Evolutionary conservation across 768 basidiomycete species (phyloP).

Genomic region (Lenzites betulinus): DNA sequence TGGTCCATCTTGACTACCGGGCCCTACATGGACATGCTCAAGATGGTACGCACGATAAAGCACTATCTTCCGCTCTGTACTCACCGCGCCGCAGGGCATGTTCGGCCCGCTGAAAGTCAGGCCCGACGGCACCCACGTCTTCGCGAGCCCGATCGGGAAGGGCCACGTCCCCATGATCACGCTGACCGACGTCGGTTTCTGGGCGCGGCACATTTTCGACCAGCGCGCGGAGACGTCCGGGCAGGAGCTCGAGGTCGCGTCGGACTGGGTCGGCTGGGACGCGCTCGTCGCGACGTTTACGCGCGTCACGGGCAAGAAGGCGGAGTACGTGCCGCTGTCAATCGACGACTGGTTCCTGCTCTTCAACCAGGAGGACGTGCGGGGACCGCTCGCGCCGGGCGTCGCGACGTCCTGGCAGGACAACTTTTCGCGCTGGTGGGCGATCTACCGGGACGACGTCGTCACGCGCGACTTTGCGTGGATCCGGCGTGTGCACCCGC

Average conservation of each 20-base stretch:
- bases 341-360: slow-evolving; percentile 23
- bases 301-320: slow-evolving; percentile 32
- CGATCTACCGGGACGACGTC: slow-evolving; percentile 45
- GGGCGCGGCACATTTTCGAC: slow-evolving; percentile 34
- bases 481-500: slow-evolving; percentile 43
- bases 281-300: slow-evolving; percentile 31
- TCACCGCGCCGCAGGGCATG: not conserved
- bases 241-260: slow-evolving; percentile 31
- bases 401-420: slow-evolving; percentile 25
- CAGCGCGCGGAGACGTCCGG: slow-evolving; percentile 28
- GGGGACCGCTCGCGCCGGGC: slow-evolving; percentile 25
- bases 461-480: slow-evolving; percentile 47
- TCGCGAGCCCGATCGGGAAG: slow-evolving; percentile 31
- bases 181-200: slow-evolving; percentile 35
- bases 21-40: slow-evolving; percentile 24
- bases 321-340: slow-evolving; percentile 22
- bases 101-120: slow-evolving; percentile 29
- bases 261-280: slow-evolving; percentile 28
- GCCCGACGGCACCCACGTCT: slow-evolving; percentile 33
- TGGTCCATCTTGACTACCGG: slow-evolving; percentile 12
- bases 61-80: not conserved
- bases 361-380: slow-evolving; percentile 9
- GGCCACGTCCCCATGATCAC: slow-evolving; percentile 35
- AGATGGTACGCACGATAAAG: not conserved
- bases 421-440: slow-evolving; percentile 45